A percentile compares a stretch with the other conserved stretches of the same genome.
Conservation (phyloP, 257 asterid genomes). For the Nicotiana tabacum region DNA sequence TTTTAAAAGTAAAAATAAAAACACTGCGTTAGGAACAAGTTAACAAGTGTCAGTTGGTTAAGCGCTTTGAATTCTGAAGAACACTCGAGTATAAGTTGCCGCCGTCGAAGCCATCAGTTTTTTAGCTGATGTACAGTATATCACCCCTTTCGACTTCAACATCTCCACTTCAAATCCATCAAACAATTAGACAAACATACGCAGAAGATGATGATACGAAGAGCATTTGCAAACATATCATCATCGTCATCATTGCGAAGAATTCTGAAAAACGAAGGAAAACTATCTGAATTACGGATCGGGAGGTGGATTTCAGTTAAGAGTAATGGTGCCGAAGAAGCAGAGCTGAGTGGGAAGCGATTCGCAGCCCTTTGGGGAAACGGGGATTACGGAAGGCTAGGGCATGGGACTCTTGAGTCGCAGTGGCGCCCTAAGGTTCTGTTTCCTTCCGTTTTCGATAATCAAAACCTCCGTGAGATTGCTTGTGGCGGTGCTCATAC, state of each 20-base stretch:
- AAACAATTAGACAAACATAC: not conserved
- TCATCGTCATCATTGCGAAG: not conserved
- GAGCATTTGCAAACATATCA: not conserved
- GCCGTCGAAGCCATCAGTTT: not conserved
- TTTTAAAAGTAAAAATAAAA: too few relatives aligned
- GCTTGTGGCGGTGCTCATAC: slow-evolving; percentile 98
- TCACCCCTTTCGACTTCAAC: not conserved
- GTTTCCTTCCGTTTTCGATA: slow-evolving; percentile 48
- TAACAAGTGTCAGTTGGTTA: not conserved
- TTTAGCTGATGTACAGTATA: not conserved
- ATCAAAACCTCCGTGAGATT: slow-evolving; percentile 61
- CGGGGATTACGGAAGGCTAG: slow-evolving; percentile 95
- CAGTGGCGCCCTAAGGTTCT: slow-evolving; percentile 69
- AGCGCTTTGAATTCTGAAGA: not conserved
- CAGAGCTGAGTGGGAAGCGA: slow-evolving; percentile 32
- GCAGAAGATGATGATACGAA: not conserved
- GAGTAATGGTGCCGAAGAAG: slow-evolving; percentile 11
- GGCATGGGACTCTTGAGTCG: slow-evolving; percentile 73
- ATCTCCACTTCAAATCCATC: not conserved
- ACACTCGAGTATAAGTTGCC: not conserved
- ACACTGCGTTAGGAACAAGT: too few relatives aligned
- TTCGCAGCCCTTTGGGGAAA: slow-evolving; percentile 94
- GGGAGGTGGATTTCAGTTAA: slow-evolving; percentile 32
- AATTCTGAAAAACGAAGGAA: too few relatives aligned
- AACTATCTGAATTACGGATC: slow-evolving; percentile 20